Conservation (phyloP, 768 basidiomycete species). For the Hygrophorus pudorinus region DNA sequence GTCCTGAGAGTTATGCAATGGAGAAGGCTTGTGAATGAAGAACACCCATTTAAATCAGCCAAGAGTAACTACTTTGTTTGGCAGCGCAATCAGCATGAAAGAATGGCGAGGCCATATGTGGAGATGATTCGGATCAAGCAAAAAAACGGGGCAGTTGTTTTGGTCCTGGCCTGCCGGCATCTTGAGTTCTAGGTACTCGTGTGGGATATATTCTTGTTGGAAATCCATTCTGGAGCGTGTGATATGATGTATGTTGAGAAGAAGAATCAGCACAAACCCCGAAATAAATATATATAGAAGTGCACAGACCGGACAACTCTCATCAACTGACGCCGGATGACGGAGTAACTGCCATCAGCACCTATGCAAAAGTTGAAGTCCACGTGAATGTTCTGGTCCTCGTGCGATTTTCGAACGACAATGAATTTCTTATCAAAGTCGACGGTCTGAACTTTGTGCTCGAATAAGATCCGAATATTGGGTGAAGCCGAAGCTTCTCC, state of each 20-base stretch:
- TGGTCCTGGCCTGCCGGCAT: constrained; percentile 72
- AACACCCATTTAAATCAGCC: constrained; percentile 12
- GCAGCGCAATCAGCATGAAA: constrained; percentile 98
- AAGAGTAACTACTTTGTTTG: constrained; percentile 71
- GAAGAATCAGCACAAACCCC: constrained; percentile 9
- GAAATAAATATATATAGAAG: constrained; percentile 11
- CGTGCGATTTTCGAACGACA: constrained; percentile 36
- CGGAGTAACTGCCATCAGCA: constrained; percentile 90
- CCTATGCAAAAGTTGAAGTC: constrained; percentile 79
- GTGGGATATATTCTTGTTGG: constrained; percentile 89
- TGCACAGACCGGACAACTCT: constrained; percentile 70
- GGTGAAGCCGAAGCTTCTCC: constrained; percentile 55
- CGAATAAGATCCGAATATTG: constrained; percentile 65
- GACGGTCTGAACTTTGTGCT: constrained; percentile 66
- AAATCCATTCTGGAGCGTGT: constrained; percentile 72
- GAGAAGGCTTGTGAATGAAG: constrained; percentile 9
- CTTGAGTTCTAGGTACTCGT: constrained; percentile 94
- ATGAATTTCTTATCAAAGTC: constrained; percentile 65
- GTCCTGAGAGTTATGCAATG: constrained; percentile 48
- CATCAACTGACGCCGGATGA: constrained; percentile 92
- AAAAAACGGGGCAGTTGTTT: constrained; percentile 57
- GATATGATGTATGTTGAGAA: constrained; percentile 22
- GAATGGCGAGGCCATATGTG: constrained; percentile 99
- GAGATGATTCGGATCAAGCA: constrained; percentile 89
- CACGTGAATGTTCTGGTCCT: constrained; percentile 32